Percentiles rank a stretch among this genome's conserved stretches.
Conservation (phyloP, 148 eudicot species). For the Agrostemma githago region DNA sequence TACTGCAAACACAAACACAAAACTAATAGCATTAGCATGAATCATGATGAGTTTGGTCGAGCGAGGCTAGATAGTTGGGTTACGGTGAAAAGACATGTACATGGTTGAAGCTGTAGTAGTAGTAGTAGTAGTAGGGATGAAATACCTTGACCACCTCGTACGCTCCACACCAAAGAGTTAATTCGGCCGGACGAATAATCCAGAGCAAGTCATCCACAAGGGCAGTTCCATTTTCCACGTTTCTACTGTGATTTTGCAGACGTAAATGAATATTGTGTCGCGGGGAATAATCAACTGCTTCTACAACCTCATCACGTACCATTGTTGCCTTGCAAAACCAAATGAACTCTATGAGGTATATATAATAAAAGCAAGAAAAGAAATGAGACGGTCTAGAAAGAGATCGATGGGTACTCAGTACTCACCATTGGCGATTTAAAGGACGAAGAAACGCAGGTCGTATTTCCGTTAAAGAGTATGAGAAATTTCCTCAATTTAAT, state of each 20-base stretch:
- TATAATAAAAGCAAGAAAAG: background rate
- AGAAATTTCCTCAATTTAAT: background rate
- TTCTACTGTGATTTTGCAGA: background rate
- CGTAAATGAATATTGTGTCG: background rate
- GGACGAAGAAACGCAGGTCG: background rate
- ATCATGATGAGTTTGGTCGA: too few species aligned
- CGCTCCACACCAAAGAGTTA: background rate
- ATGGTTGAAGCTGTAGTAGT: too few species aligned
- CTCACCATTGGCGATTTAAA: background rate
- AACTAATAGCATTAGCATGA: too few species aligned
- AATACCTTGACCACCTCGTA: background rate
- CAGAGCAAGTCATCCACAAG: background rate
- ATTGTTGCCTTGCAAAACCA: background rate
- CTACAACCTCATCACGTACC: background rate
- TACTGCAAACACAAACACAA: too few species aligned
- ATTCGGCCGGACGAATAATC: background rate
- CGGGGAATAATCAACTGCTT: background rate
- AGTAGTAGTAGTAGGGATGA: too few species aligned
- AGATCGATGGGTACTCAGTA: too few species aligned
- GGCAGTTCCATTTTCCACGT: background rate
- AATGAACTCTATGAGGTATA: too few species aligned
- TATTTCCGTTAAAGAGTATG: background rate
- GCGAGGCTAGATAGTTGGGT: too few species aligned
- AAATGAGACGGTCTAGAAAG: too few species aligned
- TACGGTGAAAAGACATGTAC: too few species aligned